These are phyloP conservation scores for Xylaria sp. DNA, from an alignment of 495 filamentous ascomycete species.

Conservation along the genomic window DNA sequence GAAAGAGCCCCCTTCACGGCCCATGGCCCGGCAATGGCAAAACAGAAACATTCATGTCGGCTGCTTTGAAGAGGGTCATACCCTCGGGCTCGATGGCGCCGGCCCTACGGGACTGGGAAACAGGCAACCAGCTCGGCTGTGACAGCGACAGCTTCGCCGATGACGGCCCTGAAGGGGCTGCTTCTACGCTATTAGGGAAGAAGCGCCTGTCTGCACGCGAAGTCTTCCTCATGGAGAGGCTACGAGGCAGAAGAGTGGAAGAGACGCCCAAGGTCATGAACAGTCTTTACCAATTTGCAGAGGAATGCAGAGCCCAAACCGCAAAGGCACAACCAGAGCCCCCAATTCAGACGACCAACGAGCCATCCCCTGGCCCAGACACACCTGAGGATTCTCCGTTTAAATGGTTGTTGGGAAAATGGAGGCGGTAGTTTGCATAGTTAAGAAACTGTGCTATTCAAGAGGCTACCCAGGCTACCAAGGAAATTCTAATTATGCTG, in stretches of 20 bases:
- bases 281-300: conserved; percentile 38
- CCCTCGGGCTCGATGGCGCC: conserved; percentile 43
- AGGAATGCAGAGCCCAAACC: conserved; percentile 15
- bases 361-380: neutral
- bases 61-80: conserved; percentile 44
- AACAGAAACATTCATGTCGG: conserved; percentile 38
- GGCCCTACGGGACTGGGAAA: conserved; percentile 59
- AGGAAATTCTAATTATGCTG: neutral
- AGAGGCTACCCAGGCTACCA: neutral
- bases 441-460: neutral
- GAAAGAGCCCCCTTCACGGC: conserved; percentile 49
- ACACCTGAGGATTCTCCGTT: conserved; percentile 4
- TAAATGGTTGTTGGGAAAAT: conserved; percentile 7
- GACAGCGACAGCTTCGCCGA: conserved; percentile 33
- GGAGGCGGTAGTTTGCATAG: neutral
- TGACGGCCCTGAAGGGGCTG: conserved; percentile 30
- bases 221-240: conserved; percentile 34
- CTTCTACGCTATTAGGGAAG: conserved; percentile 33
- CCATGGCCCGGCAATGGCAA: conserved; percentile 44
- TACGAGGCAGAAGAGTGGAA: conserved; percentile 33
- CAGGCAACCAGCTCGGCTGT: conserved; percentile 41
- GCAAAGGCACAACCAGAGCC: neutral
- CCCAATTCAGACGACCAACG: neutral
- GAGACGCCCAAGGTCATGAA: conserved; percentile 41
- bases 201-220: conserved; percentile 31